These are phyloP conservation scores for Pleurotus giganteus DNA, from an alignment of 768 basidiomycete species.

Conservation along the genomic window DNA sequence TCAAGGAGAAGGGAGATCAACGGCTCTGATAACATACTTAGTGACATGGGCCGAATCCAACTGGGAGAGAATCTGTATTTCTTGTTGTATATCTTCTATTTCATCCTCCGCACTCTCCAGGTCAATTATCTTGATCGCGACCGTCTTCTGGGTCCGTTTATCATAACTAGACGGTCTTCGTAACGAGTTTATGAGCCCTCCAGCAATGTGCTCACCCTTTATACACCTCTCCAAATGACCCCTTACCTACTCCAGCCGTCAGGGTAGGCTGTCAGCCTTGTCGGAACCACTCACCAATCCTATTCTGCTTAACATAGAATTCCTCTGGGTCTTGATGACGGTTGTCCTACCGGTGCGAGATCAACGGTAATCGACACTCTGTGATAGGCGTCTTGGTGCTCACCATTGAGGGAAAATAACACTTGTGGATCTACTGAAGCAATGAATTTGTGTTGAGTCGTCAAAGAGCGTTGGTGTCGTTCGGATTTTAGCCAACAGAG, in stretches of 20 bases:
- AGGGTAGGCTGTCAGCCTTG: conserved; percentile 12
- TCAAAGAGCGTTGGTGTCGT: conserved; percentile 17
- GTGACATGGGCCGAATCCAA: conserved; percentile 96
- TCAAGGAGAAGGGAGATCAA: background rate
- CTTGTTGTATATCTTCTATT: conserved; percentile 99
- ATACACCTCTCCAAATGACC: conserved; percentile 99
- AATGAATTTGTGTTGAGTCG: conserved; percentile 32
- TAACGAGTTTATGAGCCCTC: background rate
- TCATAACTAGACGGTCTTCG: conserved; percentile 63
- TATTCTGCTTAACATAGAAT: conserved; percentile 94
- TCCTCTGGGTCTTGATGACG: conserved; percentile 90
- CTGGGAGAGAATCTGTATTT: conserved; percentile 97
- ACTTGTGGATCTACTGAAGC: conserved; percentile 8
- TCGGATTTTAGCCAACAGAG: background rate
- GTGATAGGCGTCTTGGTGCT: background rate
- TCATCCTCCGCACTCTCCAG: conserved; percentile 99
- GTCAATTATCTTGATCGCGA: conserved; percentile 99
- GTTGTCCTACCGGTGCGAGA: conserved; percentile 49
- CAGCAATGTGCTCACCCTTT: conserved; percentile 69
- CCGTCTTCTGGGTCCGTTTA: conserved; percentile 92
- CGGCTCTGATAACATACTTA: conserved; percentile 55
- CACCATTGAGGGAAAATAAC: conserved; percentile 26
- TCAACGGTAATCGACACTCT: conserved; percentile 23
- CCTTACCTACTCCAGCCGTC: conserved; percentile 66
- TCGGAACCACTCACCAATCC: conserved; percentile 69